phyloP scores from a whole-genome alignment of 345 rosid genomes.

The Euphorbia tirucalli region DNA sequence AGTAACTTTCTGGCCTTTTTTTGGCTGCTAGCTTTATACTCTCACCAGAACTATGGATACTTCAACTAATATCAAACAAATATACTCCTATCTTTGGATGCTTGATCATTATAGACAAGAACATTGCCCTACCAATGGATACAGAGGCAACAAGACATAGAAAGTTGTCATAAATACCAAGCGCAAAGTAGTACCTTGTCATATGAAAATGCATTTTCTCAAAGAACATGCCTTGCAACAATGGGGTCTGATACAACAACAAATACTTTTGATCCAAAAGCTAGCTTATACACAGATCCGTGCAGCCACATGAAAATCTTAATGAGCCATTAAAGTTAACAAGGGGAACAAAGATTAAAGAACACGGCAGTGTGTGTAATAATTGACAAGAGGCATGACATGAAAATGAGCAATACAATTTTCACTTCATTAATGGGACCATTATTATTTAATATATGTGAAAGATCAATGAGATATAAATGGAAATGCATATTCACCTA shows the following conservation, averaged over 20 bases:
- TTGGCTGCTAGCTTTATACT: not conserved
- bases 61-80: not conserved
- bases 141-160: not conserved
- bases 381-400: not conserved
- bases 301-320: constrained; percentile 45
- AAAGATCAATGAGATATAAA: not conserved
- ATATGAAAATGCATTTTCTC: constrained; percentile 85
- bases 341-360: constrained; percentile 7
- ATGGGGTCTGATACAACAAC: constrained; percentile 95
- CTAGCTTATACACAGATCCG: constrained; percentile 91
- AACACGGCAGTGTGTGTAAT: not conserved
- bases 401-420: not conserved
- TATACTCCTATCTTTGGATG: not conserved
- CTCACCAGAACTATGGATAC: not conserved
- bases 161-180: not conserved
- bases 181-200: constrained; percentile 74
- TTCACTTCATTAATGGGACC: not conserved
- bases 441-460: not conserved
- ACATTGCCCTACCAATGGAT: not conserved
- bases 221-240: constrained; percentile 73
- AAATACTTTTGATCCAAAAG: constrained; percentile 96
- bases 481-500: not conserved
- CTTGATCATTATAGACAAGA: not conserved
- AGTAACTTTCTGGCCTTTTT: not conserved
- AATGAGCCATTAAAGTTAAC: not conserved